A percentile compares a stretch with the other conserved stretches of the same genome.
Evolutionary conservation across 148 eudicot species (phyloP).

Genomic region (Pharnaceum exiguum): DNA sequence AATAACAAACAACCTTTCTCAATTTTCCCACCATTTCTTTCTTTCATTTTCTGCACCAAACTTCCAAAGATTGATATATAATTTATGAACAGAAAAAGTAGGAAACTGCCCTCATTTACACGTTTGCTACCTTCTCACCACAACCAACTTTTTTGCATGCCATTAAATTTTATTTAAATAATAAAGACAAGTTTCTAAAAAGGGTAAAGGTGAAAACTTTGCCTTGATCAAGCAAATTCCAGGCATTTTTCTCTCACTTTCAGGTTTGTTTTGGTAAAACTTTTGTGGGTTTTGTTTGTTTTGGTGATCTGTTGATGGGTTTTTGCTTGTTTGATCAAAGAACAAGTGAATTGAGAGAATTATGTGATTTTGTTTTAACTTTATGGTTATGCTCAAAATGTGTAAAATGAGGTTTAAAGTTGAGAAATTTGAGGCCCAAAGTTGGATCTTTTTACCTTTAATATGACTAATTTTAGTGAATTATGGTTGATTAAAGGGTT

Average conservation of each 20-base stretch:
- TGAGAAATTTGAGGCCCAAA: too few relatives aligned
- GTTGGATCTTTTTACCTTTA: too few relatives aligned
- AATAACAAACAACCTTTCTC: not conserved
- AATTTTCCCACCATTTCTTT: slow-evolving; percentile 3
- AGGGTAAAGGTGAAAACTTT: not conserved
- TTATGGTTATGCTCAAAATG: too few relatives aligned
- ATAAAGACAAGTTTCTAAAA: too few relatives aligned
- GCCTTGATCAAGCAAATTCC: not conserved
- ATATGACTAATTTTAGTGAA: too few relatives aligned
- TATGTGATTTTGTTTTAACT: too few relatives aligned
- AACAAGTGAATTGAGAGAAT: too few relatives aligned
- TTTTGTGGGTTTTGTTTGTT: slow-evolving; percentile 11
- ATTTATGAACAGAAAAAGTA: slow-evolving; percentile 25
- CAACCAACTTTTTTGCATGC: slow-evolving; percentile 21
- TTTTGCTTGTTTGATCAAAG: not conserved
- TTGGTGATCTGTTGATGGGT: slow-evolving; percentile 7
- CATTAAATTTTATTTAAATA: not conserved
- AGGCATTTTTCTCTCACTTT: slow-evolving; percentile 1
- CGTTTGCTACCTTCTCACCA: slow-evolving; percentile 9
- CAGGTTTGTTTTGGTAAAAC: slow-evolving; percentile 17
- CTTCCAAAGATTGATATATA: slow-evolving; percentile 17
- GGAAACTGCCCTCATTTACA: slow-evolving; percentile 17
- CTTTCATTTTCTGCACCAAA: slow-evolving; percentile 23
- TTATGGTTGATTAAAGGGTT: too few relatives aligned
- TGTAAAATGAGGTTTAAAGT: too few relatives aligned